These are phyloP conservation scores for Xanthoconium purpureum DNA, from an alignment of 768 basidiomycete genomes.

Conservation along the genomic window DNA sequence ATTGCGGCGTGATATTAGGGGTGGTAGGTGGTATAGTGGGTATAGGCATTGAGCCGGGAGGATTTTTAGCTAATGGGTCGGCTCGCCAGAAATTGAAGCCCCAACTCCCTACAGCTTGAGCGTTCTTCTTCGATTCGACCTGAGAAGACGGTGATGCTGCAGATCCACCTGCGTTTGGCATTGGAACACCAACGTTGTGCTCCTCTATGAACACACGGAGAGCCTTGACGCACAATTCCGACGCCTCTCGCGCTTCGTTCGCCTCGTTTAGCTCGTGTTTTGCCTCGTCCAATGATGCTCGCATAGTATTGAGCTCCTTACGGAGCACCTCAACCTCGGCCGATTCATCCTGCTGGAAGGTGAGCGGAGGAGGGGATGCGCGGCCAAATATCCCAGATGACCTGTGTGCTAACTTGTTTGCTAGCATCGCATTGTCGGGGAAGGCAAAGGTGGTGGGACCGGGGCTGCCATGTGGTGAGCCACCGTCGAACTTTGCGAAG, in stretches of 20 bases:
- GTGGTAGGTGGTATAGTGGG: constrained; percentile 22
- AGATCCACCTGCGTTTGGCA: constrained; percentile 15
- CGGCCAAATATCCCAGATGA: constrained; percentile 55
- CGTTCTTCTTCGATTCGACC: constrained; percentile 33
- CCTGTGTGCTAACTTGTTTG: constrained; percentile 26
- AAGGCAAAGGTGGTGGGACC: constrained; percentile 37
- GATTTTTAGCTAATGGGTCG: constrained; percentile 31
- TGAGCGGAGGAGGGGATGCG: constrained; percentile 40
- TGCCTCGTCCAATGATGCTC: constrained; percentile 58
- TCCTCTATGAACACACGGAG: constrained; percentile 81
- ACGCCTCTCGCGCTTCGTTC: constrained; percentile 83
- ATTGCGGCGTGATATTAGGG: constrained; percentile 17
- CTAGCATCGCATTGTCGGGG: constrained; percentile 28
- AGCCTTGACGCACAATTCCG: constrained; percentile 79
- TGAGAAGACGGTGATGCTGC: constrained; percentile 20
- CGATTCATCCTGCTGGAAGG: constrained; percentile 26
- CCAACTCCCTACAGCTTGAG: constrained; percentile 46
- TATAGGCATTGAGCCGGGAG: constrained; percentile 28
- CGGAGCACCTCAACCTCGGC: constrained; percentile 57
- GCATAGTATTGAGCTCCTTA: constrained; percentile 54
- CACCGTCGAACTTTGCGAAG: constrained; percentile 33
- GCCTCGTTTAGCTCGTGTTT: constrained; percentile 71
- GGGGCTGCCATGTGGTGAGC: constrained; percentile 30
- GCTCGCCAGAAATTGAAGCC: constrained; percentile 70
- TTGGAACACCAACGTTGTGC: constrained; percentile 53